phyloP scores from a whole-genome alignment of 2,329 filamentous ascomycete species.

The Hymenoscyphus linearis region DNA sequence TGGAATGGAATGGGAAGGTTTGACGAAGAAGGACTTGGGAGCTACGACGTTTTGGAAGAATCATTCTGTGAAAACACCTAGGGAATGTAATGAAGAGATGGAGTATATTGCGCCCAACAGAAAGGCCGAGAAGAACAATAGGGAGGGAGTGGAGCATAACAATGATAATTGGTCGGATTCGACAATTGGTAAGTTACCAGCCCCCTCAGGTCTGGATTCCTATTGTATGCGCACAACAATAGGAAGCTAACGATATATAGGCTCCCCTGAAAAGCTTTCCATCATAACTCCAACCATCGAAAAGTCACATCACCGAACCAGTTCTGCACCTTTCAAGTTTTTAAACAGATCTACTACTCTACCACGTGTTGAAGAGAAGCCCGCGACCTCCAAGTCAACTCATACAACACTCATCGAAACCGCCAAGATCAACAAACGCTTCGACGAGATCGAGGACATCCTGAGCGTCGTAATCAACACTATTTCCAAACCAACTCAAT shows the following conservation, averaged over 20 bases:
- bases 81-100: conserved; percentile 14
- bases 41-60: background rate
- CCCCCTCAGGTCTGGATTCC: background rate
- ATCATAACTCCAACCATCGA: background rate
- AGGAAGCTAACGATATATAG: conserved; percentile 2
- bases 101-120: conserved; percentile 14
- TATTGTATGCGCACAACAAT: conserved; percentile 7
- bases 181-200: conserved; percentile 1
- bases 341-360: background rate
- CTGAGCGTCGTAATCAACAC: background rate
- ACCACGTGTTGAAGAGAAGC: background rate
- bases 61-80: background rate
- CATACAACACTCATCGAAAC: background rate
- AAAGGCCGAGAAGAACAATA: background rate
- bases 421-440: background rate
- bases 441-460: too few species aligned
- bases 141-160: background rate
- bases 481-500: background rate
- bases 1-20: conserved; percentile 6
- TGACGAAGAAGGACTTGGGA: background rate
- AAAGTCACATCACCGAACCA: background rate
- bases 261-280: background rate
- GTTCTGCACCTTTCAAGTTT: background rate
- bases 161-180: background rate
- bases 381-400: background rate